phyloP scores from a whole-genome alignment of 345 rosid genomes.

The Litchi chinensis region DNA sequence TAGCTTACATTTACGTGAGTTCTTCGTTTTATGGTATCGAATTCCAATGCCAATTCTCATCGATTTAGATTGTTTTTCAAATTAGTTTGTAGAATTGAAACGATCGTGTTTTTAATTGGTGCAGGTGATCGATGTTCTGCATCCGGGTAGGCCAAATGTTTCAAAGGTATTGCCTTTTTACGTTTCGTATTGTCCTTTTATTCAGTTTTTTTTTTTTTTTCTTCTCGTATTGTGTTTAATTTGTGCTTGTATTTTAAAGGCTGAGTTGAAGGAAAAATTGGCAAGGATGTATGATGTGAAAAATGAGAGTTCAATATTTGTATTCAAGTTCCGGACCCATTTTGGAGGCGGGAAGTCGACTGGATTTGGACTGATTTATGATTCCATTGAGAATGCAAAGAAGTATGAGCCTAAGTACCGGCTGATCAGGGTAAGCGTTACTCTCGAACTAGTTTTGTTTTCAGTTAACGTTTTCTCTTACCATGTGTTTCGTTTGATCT shows the following conservation, averaged over 20 bases:
- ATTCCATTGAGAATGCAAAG: slow-evolving; percentile 65
- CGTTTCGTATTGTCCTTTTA: background rate
- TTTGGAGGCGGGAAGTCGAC: slow-evolving; percentile 83
- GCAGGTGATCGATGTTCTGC: slow-evolving; percentile 74
- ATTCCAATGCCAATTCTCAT: background rate
- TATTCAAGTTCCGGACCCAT: slow-evolving; percentile 74
- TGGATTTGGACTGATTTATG: slow-evolving; percentile 75
- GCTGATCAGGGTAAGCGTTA: slow-evolving; percentile 56
- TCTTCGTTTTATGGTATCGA: background rate
- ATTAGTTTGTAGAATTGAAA: background rate
- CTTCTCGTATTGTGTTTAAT: background rate
- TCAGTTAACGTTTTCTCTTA: background rate
- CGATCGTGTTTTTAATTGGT: background rate
- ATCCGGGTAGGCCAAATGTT: slow-evolving; percentile 74
- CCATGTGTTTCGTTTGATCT: background rate
- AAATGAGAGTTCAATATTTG: slow-evolving; percentile 63
- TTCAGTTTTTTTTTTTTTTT: background rate
- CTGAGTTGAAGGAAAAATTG: slow-evolving; percentile 67
- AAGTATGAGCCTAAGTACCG: slow-evolving; percentile 75
- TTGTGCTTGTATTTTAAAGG: slow-evolving; percentile 27
- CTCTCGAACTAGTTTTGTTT: background rate
- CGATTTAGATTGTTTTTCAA: background rate
- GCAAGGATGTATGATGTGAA: slow-evolving; percentile 63
- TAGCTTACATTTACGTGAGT: background rate
- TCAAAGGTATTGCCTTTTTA: slow-evolving; percentile 46